Evolutionary conservation across 2,329 filamentous ascomycete genomes (phyloP).

Genomic region (Phaeomoniella chlamydospora): DNA sequence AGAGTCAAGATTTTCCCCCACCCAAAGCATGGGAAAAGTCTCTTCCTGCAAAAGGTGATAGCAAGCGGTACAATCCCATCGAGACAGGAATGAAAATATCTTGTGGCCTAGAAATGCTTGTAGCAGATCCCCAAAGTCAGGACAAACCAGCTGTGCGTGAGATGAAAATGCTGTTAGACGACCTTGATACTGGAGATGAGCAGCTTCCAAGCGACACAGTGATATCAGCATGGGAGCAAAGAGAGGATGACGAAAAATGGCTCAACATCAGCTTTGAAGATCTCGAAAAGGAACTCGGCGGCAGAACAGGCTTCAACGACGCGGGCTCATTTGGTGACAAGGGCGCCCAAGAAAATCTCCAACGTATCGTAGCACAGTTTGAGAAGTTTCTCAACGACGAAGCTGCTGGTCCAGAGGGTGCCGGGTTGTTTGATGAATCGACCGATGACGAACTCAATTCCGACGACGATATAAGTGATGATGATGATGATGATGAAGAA

Average conservation of each 20-base stretch:
- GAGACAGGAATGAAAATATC: constrained; percentile 81
- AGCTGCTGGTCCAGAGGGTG: constrained; percentile 64
- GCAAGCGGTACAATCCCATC: constrained; percentile 32
- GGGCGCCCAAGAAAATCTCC: constrained; percentile 43
- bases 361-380: constrained; percentile 87
- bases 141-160: constrained; percentile 59
- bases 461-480: constrained; percentile 33
- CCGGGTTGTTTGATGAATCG: constrained; percentile 52
- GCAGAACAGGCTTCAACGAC: constrained; percentile 4
- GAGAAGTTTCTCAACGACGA: constrained; percentile 84
- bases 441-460: constrained; percentile 42
- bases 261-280: constrained; percentile 83
- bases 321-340: constrained; percentile 28
- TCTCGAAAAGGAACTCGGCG: constrained; percentile 61
- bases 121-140: constrained; percentile 50
- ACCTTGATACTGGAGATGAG: constrained; percentile 58
- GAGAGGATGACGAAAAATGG: constrained; percentile 80
- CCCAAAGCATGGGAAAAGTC: constrained; percentile 42
- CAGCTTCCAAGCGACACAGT: constrained; percentile 56
- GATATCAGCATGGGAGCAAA: constrained; percentile 54
- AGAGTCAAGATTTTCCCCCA: constrained; percentile 64
- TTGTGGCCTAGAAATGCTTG: constrained; percentile 81
- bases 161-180: constrained; percentile 60
- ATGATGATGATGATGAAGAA: constrained; percentile 35
- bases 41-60: constrained; percentile 20